Conservation (phyloP, 139 green algal genomes). For the Prasinococcaceae sp. region DNA sequence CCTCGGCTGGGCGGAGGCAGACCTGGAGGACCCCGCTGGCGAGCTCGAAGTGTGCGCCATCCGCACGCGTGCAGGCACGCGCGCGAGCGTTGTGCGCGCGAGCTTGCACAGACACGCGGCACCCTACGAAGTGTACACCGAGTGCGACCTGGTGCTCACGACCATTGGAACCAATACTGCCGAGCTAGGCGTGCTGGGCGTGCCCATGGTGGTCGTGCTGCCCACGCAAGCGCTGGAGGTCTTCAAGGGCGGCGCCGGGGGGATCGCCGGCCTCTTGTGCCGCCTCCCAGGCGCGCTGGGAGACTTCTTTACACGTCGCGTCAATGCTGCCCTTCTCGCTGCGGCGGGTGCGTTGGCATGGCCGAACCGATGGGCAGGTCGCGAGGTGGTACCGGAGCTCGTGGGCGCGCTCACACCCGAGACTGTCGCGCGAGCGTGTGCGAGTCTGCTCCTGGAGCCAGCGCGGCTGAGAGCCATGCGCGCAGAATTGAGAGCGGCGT, state of each 20-base stretch:
- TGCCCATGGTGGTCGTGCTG: slow-evolving; percentile 28
- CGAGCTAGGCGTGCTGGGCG: slow-evolving; percentile 23
- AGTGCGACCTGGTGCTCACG: slow-evolving; percentile 23
- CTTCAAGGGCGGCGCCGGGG: slow-evolving; percentile 15
- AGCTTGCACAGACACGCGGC: too few relatives aligned
- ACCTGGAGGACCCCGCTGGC: not conserved
- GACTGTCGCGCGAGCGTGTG: too few relatives aligned
- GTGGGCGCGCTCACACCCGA: too few relatives aligned
- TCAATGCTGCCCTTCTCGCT: slow-evolving; percentile 11
- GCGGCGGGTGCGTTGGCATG: slow-evolving; percentile 10
- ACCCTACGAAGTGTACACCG: slow-evolving; percentile 14
- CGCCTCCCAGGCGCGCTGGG: slow-evolving; percentile 2
- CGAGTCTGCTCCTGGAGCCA: too few relatives aligned
- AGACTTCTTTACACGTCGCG: not conserved
- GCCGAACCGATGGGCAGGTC: too few relatives aligned
- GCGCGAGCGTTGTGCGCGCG: too few relatives aligned
- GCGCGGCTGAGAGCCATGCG: too few relatives aligned
- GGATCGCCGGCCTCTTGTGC: slow-evolving; percentile 11
- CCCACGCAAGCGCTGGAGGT: slow-evolving; percentile 21
- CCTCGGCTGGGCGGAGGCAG: slow-evolving; percentile 12
- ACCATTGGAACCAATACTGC: slow-evolving; percentile 33
- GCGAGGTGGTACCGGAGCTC: too few relatives aligned
- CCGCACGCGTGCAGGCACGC: too few relatives aligned
- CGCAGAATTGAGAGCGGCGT: too few relatives aligned
- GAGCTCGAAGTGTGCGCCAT: too few relatives aligned